These are phyloP conservation scores for Phytophthora aleatoria DNA, from an alignment of 352 stramenopile genomes.

Conservation along the genomic window DNA sequence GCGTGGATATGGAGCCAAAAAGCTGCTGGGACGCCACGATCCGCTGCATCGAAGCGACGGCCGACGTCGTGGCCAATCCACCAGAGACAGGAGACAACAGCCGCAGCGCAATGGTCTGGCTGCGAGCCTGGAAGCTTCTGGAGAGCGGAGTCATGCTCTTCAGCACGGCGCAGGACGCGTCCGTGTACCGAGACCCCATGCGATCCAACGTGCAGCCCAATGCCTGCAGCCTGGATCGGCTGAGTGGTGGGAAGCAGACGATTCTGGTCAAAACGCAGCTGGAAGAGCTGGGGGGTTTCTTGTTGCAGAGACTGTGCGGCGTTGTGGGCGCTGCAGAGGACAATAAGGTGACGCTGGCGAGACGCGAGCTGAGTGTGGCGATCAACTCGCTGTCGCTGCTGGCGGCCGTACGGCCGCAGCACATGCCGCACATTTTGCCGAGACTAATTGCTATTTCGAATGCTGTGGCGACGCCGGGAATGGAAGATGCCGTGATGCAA, in stretches of 20 bases:
- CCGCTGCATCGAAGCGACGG: slow-evolving; percentile 48
- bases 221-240: slow-evolving; percentile 57
- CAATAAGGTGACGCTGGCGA: slow-evolving; percentile 30
- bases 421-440: slow-evolving; percentile 59
- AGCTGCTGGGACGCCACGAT: slow-evolving; percentile 45
- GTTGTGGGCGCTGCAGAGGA: slow-evolving; percentile 29
- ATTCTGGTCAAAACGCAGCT: slow-evolving; percentile 45
- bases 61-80: slow-evolving; percentile 44
- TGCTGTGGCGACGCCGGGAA: slow-evolving; percentile 21
- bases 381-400: slow-evolving; percentile 77
- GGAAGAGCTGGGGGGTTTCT: slow-evolving; percentile 41
- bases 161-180: slow-evolving; percentile 52
- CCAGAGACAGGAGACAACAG: slow-evolving; percentile 48
- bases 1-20: slow-evolving; percentile 17
- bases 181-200: slow-evolving; percentile 73
- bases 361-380: slow-evolving; percentile 60
- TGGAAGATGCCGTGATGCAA: slow-evolving; percentile 51
- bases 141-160: slow-evolving; percentile 63
- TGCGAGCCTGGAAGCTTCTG: slow-evolving; percentile 65
- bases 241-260: slow-evolving; percentile 30
- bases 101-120: slow-evolving; percentile 56
- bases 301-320: slow-evolving; percentile 51
- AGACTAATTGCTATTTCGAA: slow-evolving; percentile 49
- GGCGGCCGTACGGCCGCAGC: slow-evolving; percentile 62
- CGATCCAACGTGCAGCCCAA: slow-evolving; percentile 81